Evolutionary conservation across 2,329 filamentous ascomycete species (phyloP).

Genomic region (Ophiostoma perfectum): DNA sequence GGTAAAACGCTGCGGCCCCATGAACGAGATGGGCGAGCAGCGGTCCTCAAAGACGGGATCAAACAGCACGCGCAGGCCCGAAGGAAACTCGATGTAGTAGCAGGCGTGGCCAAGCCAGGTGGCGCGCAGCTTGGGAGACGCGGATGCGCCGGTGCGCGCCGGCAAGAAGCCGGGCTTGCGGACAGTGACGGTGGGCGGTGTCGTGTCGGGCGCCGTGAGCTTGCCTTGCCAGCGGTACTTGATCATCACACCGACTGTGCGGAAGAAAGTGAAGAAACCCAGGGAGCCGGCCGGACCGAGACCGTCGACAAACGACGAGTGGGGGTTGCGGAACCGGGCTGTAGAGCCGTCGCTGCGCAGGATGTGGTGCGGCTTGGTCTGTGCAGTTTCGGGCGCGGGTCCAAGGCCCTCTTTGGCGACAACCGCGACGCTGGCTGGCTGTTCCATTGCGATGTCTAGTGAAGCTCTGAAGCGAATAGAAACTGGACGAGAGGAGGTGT

Average conservation of each 20-base stretch:
- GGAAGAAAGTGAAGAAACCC: slow-evolving; percentile 17
- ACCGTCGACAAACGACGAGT: slow-evolving; percentile 41
- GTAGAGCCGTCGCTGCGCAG: slow-evolving; percentile 37
- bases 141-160: slow-evolving; percentile 37
- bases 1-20: slow-evolving; percentile 74
- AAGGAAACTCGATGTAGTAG: slow-evolving; percentile 85
- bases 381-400: slow-evolving; percentile 38
- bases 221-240: slow-evolving; percentile 35
- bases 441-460: slow-evolving; percentile 20
- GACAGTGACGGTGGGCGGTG: slow-evolving; percentile 60
- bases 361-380: slow-evolving; percentile 46
- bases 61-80: slow-evolving; percentile 80
- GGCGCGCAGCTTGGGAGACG: slow-evolving; percentile 53
- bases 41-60: slow-evolving; percentile 89
- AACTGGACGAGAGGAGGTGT: neutral
- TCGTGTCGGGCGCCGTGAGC: slow-evolving; percentile 52
- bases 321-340: slow-evolving; percentile 46
- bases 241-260: slow-evolving; percentile 32
- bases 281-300: slow-evolving; percentile 21
- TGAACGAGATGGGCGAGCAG: slow-evolving; percentile 67
- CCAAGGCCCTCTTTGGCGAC: slow-evolving; percentile 17
- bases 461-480: neutral
- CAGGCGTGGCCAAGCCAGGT: slow-evolving; percentile 96
- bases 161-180: slow-evolving; percentile 62
- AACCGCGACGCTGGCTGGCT: slow-evolving; percentile 19